These are phyloP conservation scores for Prosopis cineraria DNA, from an alignment of 306 rosid genomes.

Conservation along the genomic window DNA sequence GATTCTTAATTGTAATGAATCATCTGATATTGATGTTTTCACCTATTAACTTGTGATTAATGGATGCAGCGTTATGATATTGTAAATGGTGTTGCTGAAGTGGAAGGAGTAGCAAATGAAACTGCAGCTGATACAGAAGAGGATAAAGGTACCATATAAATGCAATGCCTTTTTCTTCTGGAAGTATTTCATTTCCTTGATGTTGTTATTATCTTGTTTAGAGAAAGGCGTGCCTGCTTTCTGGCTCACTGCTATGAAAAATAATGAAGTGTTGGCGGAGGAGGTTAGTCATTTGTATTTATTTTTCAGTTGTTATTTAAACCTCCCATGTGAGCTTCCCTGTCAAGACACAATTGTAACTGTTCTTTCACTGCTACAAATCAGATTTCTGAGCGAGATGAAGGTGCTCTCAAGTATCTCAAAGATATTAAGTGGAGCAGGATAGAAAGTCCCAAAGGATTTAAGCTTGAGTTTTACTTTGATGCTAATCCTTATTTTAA, in stretches of 20 bases:
- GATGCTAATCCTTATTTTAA: slow-evolving; percentile 79
- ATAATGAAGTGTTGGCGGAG: slow-evolving; percentile 85
- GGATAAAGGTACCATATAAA: slow-evolving; percentile 47
- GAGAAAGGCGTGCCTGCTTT: slow-evolving; percentile 87
- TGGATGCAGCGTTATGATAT: slow-evolving; percentile 68
- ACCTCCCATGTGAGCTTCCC: not conserved
- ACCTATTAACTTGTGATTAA: not conserved
- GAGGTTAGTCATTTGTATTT: slow-evolving; percentile 55
- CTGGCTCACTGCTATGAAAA: slow-evolving; percentile 92
- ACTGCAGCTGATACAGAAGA: slow-evolving; percentile 48
- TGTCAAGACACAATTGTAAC: not conserved
- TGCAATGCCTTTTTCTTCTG: not conserved
- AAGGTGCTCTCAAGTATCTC: slow-evolving; percentile 81
- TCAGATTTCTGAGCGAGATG: slow-evolving; percentile 91
- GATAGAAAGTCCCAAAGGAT: slow-evolving; percentile 81
- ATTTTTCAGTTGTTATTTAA: not conserved
- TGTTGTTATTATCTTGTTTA: slow-evolving; percentile 35
- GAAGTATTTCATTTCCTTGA: slow-evolving; percentile 13
- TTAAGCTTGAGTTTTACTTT: slow-evolving; percentile 85
- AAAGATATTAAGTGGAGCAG: slow-evolving; percentile 89
- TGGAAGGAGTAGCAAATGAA: slow-evolving; percentile 59
- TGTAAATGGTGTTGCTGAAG: slow-evolving; percentile 75
- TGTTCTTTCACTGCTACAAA: slow-evolving; percentile 1
- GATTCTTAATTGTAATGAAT: not conserved
- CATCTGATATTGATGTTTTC: not conserved